Conservation (phyloP, 1,284 basidiomycete species). For the Ustilago curta region DNA sequence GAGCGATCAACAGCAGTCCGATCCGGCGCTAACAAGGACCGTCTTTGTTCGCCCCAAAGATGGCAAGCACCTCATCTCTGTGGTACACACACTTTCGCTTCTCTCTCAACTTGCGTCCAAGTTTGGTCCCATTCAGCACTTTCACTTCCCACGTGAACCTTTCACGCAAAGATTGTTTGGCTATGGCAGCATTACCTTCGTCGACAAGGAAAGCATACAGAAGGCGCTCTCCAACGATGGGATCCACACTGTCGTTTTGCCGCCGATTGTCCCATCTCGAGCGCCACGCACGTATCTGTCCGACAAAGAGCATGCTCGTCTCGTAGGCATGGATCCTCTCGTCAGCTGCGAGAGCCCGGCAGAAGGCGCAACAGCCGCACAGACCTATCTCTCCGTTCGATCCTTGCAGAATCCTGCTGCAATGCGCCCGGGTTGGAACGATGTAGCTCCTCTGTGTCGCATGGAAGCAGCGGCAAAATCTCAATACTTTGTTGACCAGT, state of each 20-base stretch:
- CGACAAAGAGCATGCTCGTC: constrained; percentile 28
- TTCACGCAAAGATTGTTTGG: constrained; percentile 28
- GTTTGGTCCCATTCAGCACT: constrained; percentile 42
- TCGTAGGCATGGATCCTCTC: constrained; percentile 29
- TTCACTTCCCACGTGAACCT: constrained; percentile 50
- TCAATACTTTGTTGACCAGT: constrained; percentile 37
- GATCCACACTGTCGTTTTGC: constrained; percentile 30
- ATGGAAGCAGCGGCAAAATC: constrained; percentile 21
- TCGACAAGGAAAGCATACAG: constrained; percentile 24
- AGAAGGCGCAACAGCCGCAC: constrained; percentile 10
- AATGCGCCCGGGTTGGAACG: constrained; percentile 48
- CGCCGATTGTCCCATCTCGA: constrained; percentile 38
- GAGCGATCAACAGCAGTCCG: not conserved
- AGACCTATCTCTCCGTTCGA: constrained; percentile 23
- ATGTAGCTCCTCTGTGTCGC: constrained; percentile 34
- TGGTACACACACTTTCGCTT: constrained; percentile 44
- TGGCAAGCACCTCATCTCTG: constrained; percentile 49
- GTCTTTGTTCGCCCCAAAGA: constrained; percentile 42
- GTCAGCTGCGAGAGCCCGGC: constrained; percentile 28
- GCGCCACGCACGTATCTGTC: constrained; percentile 40
- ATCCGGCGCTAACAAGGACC: constrained; percentile 23
- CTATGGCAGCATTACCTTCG: constrained; percentile 47
- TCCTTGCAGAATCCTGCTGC: constrained; percentile 39
- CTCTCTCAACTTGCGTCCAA: constrained; percentile 36
- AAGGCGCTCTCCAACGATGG: constrained; percentile 43